Percentiles rank a stretch among this genome's conserved stretches.
Evolutionary conservation across 495 filamentous ascomycete species (phyloP).

Genomic region (Penicillium simplicissimum): DNA sequence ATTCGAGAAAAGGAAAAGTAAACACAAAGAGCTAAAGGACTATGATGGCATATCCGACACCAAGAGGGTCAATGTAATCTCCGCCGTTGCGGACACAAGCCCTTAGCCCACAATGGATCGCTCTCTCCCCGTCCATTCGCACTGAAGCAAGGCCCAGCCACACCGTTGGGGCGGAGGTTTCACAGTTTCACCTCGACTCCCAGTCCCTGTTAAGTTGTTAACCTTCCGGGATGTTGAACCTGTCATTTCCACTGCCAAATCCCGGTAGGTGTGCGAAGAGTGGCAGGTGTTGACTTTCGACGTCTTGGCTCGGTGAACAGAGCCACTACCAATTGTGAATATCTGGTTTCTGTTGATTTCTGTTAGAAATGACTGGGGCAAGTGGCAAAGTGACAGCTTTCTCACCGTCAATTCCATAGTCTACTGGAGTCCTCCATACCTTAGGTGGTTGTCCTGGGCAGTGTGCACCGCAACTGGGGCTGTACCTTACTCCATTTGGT

Average conservation of each 20-base stretch:
- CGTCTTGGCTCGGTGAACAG: background rate
- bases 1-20: background rate
- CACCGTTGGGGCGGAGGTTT: constrained; percentile 25
- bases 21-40: no score
- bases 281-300: background rate
- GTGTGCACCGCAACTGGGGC: background rate
- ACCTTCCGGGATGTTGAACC: constrained; percentile 8
- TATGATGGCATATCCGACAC: constrained; percentile 3
- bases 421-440: no score
- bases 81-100: constrained; percentile 16
- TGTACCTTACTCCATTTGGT: background rate
- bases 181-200: constrained; percentile 12
- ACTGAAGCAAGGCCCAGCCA: constrained; percentile 25
- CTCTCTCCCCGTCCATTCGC: background rate
- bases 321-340: background rate
- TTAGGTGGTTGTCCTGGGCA: background rate
- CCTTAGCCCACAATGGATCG: constrained; percentile 1
- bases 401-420: background rate
- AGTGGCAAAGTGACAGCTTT: background rate
- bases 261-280: background rate
- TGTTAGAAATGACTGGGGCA: no score
- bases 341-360: background rate
- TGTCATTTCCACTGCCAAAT: constrained; percentile 8
- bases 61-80: constrained; percentile 11
- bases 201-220: constrained; percentile 7